Conservation (phyloP, 345 rosid species). For the Eucalyptus marginata region DNA sequence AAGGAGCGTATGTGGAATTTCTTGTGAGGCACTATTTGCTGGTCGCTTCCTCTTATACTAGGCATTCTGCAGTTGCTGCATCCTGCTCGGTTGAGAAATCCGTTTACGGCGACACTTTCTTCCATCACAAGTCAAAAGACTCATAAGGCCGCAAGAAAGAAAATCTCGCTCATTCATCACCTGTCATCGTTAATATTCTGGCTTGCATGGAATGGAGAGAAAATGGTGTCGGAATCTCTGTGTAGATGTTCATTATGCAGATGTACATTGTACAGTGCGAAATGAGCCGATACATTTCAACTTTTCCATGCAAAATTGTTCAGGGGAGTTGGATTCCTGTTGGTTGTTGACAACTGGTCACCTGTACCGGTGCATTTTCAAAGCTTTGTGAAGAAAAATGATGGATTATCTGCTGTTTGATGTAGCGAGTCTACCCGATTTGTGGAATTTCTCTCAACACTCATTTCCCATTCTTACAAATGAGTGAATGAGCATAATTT, state of each 20-base stretch:
- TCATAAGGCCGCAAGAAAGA: neutral
- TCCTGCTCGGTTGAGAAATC: neutral
- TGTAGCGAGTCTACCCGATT: neutral
- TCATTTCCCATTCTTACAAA: neutral
- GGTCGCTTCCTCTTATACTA: neutral
- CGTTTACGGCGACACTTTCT: neutral
- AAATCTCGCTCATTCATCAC: neutral
- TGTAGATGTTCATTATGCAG: neutral
- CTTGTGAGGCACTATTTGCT: neutral
- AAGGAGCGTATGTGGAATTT: neutral
- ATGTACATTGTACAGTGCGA: neutral
- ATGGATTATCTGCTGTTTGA: neutral
- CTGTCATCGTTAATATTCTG: neutral
- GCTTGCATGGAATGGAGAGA: neutral
- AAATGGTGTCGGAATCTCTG: neutral
- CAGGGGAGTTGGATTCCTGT: neutral
- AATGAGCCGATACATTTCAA: neutral
- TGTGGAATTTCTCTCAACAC: neutral
- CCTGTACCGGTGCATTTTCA: neutral
- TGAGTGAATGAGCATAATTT: neutral
- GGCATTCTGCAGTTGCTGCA: neutral
- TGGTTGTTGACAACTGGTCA: neutral
- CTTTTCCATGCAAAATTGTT: neutral
- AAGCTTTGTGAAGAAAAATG: neutral
- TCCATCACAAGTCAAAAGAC: neutral